These are phyloP conservation scores for Misopates orontium DNA, from an alignment of 257 asterid species.

Conservation along the genomic window DNA sequence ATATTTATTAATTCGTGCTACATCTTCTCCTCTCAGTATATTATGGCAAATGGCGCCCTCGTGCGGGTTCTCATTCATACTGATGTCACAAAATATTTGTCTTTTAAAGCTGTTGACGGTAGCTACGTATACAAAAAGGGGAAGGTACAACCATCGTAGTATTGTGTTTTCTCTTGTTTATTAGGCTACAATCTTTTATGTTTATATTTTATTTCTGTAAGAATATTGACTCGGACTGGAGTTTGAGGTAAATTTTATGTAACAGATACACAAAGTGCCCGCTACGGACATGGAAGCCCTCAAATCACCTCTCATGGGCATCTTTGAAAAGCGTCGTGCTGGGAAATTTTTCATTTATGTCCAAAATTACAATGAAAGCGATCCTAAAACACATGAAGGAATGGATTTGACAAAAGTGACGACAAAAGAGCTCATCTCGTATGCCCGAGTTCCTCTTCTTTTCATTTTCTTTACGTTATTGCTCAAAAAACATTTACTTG, in stretches of 20 bases:
- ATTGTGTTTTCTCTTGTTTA: not conserved
- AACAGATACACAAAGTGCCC: slow-evolving; percentile 91
- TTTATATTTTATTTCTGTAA: not conserved
- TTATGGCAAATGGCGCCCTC: slow-evolving; percentile 95
- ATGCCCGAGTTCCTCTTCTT: slow-evolving; percentile 25
- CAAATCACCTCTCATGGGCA: slow-evolving; percentile 96
- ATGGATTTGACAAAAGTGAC: slow-evolving; percentile 87
- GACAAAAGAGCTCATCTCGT: slow-evolving; percentile 82
- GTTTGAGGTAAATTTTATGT: slow-evolving; percentile 14
- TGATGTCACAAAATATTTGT: slow-evolving; percentile 84
- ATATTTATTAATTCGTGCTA: slow-evolving; percentile 11
- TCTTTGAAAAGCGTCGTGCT: slow-evolving; percentile 96
- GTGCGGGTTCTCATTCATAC: slow-evolving; percentile 95
- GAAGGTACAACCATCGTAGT: slow-evolving; percentile 49
- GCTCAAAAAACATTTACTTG: not conserved
- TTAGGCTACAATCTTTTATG: not conserved
- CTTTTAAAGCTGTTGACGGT: slow-evolving; percentile 95
- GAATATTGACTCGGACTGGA: not conserved
- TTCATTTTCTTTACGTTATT: not conserved
- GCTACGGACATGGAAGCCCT: slow-evolving; percentile 95
- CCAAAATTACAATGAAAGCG: slow-evolving; percentile 77
- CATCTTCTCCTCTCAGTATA: slow-evolving; percentile 54
- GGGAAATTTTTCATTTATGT: slow-evolving; percentile 89
- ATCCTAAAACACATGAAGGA: slow-evolving; percentile 88
- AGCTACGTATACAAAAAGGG: slow-evolving; percentile 87